These are phyloP conservation scores for Cenococcum geophilum DNA, from an alignment of 495 filamentous ascomycete genomes.

Conservation along the genomic window DNA sequence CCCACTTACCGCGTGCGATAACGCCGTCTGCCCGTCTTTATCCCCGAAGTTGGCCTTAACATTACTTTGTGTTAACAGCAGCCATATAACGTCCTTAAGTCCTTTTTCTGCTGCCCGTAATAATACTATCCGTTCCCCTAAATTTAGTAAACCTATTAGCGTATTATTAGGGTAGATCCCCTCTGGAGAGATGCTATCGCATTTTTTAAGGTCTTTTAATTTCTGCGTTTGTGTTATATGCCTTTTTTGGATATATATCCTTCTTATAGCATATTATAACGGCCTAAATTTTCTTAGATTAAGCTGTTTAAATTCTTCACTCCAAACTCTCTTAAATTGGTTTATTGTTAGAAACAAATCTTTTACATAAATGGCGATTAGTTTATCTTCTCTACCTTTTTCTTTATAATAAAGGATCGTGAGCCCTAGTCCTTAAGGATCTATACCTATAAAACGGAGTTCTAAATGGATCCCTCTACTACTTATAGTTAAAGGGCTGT, in stretches of 20 bases:
- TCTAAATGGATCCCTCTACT: neutral
- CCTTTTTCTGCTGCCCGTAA: neutral
- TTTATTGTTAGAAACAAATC: neutral
- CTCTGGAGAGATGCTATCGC: neutral
- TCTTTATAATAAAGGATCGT: slow-evolving; percentile 10
- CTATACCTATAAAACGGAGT: neutral
- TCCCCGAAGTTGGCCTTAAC: slow-evolving; percentile 6
- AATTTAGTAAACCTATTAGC: slow-evolving; percentile 1
- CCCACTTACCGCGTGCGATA: neutral
- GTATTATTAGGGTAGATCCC: slow-evolving; percentile 6
- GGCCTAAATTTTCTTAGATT: neutral
- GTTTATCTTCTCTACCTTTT: slow-evolving; percentile 1
- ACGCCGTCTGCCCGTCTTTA: slow-evolving; percentile 4
- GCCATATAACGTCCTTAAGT: slow-evolving; percentile 4
- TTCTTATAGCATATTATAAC: slow-evolving; percentile 5
- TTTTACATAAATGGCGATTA: slow-evolving; percentile 5
- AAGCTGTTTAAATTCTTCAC: neutral
- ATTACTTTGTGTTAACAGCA: slow-evolving; percentile 2
- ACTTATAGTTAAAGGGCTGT: neutral
- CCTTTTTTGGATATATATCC: slow-evolving; percentile 5
- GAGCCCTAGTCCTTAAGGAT: neutral
- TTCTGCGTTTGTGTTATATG: neutral
- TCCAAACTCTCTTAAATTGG: neutral
- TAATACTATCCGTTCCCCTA: neutral
- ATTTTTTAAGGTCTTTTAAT: neutral